Evolutionary conservation across 306 rosid species (phyloP).

Genomic region (Luffa aegyptiaca): DNA sequence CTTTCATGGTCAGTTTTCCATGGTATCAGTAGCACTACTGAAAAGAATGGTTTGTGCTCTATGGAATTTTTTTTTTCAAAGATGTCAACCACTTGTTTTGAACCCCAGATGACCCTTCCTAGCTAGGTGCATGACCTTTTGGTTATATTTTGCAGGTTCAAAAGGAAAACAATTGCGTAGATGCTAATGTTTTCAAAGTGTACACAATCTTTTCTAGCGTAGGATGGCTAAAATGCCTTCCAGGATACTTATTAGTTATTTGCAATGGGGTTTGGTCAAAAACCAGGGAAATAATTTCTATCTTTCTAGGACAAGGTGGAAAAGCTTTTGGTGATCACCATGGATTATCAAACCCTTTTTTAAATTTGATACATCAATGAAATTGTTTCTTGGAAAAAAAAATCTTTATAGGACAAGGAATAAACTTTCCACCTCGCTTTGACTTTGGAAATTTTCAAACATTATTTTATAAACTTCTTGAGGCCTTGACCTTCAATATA

Average conservation of each 20-base stretch:
- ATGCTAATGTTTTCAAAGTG: neutral
- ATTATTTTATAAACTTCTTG: neutral
- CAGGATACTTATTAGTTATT: neutral
- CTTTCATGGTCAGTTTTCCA: neutral
- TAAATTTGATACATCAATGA: no score
- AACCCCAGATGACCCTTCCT: neutral
- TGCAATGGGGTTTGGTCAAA: neutral
- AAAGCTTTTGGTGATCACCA: no score
- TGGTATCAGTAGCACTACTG: neutral
- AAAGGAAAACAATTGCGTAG: neutral
- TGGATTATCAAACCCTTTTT: no score
- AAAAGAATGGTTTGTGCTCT: neutral
- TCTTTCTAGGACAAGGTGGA: neutral
- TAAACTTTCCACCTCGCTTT: neutral
- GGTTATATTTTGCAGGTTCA: neutral
- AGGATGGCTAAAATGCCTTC: neutral
- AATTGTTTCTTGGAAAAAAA: no score
- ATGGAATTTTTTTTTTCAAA: neutral
- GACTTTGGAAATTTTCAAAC: neutral
- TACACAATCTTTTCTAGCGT: neutral
- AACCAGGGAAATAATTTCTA: neutral
- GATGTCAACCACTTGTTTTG: neutral
- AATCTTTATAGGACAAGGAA: neutral
- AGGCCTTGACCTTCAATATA: neutral
- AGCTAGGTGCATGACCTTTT: neutral